Conservation (phyloP, 495 filamentous ascomycete species). For the Penicillium cinerascens region DNA sequence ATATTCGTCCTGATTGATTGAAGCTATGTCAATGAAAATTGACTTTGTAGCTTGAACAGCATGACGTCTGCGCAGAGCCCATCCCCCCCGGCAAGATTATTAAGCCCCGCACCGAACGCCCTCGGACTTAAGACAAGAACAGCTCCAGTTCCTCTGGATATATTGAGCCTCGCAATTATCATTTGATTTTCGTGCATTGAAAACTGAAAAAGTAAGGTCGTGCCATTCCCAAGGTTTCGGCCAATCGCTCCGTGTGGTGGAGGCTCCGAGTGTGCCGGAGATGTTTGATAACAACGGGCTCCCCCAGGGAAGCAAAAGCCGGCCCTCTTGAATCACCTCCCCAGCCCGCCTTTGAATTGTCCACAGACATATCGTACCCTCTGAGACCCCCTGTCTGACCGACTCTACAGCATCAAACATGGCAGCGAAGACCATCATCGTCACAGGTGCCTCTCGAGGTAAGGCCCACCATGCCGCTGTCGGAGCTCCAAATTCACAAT, state of each 20-base stretch:
- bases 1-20: neutral
- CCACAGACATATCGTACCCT: neutral
- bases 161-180: neutral
- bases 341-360: neutral
- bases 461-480: slow-evolving; percentile 1
- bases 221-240: neutral
- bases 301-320: neutral
- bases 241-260: too few species aligned
- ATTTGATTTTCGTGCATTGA: neutral
- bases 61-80: slow-evolving; percentile 7
- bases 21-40: neutral
- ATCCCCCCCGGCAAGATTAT: slow-evolving; percentile 13
- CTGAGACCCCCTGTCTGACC: neutral
- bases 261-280: neutral
- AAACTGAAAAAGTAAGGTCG: neutral
- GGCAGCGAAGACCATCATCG: slow-evolving; percentile 55
- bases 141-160: neutral
- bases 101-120: slow-evolving; percentile 17
- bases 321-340: neutral
- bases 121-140: neutral
- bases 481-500: neutral
- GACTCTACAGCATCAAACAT: slow-evolving; percentile 17
- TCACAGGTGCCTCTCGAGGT: slow-evolving; percentile 64
- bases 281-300: neutral
- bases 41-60: neutral